A percentile compares a stretch with the other conserved stretches of the same genome.
Conservation (phyloP, 768 basidiomycete species). For the Pleurotus eryngii region DNA sequence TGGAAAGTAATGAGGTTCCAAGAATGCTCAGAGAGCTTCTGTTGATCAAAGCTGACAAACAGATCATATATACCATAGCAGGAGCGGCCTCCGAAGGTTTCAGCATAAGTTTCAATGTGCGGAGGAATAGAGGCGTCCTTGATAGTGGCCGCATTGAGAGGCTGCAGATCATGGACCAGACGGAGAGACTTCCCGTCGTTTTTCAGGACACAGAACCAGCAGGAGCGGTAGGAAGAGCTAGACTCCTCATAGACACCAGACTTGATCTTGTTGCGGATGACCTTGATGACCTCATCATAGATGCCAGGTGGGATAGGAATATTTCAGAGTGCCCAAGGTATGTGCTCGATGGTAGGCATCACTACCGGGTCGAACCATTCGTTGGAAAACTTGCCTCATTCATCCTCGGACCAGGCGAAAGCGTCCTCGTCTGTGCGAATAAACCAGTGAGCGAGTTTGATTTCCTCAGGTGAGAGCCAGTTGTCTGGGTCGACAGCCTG, state of each 20-base stretch:
- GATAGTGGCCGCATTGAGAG: constrained; percentile 18
- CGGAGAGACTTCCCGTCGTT: too few species aligned
- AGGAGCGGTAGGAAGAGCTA: constrained; percentile 31
- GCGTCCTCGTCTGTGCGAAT: not conserved
- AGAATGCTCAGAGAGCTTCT: constrained; percentile 16
- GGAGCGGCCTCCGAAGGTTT: constrained; percentile 27
- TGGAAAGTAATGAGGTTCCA: constrained; percentile 39
- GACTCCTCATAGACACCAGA: constrained; percentile 38
- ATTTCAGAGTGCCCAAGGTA: not conserved
- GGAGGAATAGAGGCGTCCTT: constrained; percentile 15
- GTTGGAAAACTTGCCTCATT: constrained; percentile 15
- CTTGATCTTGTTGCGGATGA: constrained; percentile 30
- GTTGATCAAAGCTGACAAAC: constrained; percentile 34
- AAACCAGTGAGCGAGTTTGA: too few species aligned
- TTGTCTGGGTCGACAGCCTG: too few species aligned
- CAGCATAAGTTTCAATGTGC: constrained; percentile 25
- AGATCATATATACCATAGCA: constrained; percentile 30
- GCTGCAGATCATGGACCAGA: too few species aligned
- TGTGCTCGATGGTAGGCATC: not conserved
- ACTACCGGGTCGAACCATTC: not conserved
- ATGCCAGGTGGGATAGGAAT: constrained; percentile 19
- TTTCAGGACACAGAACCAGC: constrained; percentile 14
- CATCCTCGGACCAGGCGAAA: constrained; percentile 25
- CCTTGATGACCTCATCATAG: constrained; percentile 24
- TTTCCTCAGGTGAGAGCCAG: too few species aligned